Evolutionary conservation across 2,329 filamentous ascomycete species (phyloP), one percentile per base, ranked within the genome.

Genomic region (Talaromyces funiculosus): DNA sequence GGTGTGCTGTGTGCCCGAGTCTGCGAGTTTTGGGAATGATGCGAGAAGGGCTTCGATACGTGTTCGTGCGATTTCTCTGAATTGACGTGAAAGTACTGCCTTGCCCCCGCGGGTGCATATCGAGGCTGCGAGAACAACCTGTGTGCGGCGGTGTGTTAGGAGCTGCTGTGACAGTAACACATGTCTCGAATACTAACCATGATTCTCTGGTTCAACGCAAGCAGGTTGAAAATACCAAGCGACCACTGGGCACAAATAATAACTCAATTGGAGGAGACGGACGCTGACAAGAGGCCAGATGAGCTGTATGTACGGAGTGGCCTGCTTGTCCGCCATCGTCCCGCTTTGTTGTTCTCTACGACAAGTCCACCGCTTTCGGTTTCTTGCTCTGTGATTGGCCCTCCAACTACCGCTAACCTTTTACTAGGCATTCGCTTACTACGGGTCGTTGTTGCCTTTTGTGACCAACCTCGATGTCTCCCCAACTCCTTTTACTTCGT

Each of bases 101-200:
- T 99, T 99, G 76, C 94, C 94, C 76, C 94, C 94, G 69, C 94
- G 88, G 76, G 95, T 99, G 80, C 93, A 97, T 82, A 99, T 97
- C 72, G 94, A 97, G 72, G 94, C 94, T 78, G 93, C 94, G 76
- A 99, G 90, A 77, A 99, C 91, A 77, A 99, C 94, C 94, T 97
- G 68, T 64, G 61, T 62, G 51, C 51, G 51, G 61, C 53, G 37
- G 37, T 38, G 54, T 26, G 56, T 57, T 56, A 62, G 56, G 20
- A 53, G 51, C 51, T 42, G 26, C 37, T 38, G 53, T 35, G 22
- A 45, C 29, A 2, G 16, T 37, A 42, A 49, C 7, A n/a, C 35
- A 31, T n/a, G 42, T 58, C 37, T 20, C 24, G 9, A n/a, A 53
- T 38, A 64, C 61, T n/a, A 3, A 64, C 62, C 62, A 64, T 64